Evolutionary conservation across 108 stramenopile genomes (phyloP).

Genomic region (Discostella stelligeroides): DNA sequence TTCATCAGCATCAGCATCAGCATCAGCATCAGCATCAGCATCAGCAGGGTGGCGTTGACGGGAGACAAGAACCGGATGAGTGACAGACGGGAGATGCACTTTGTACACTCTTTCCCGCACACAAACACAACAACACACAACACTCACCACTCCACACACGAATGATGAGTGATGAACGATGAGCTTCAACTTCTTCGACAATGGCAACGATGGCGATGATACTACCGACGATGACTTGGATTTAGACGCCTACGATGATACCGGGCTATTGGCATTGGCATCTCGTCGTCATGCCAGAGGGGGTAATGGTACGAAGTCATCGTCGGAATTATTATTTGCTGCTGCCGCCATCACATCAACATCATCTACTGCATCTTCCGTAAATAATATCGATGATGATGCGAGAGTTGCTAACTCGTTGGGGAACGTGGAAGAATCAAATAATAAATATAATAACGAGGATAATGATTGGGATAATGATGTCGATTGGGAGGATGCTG

Average conservation of each 20-base stretch:
- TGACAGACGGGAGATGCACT: no score
- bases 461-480: conserved; percentile 46
- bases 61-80: no score
- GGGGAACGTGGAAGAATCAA: no score
- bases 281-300: conserved; percentile 12
- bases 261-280: conserved; percentile 35
- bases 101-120: no score
- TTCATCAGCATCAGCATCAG: no score
- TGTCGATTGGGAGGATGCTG: conserved; percentile 52
- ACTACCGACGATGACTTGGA: conserved; percentile 23
- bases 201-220: conserved; percentile 11
- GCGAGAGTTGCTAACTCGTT: background rate
- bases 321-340: background rate
- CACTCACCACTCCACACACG: no score
- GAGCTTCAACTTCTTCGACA: conserved; percentile 43
- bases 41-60: no score
- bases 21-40: no score
- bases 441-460: no score
- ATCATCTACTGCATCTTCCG: no score
- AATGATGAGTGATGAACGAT: no score
- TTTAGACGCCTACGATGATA: conserved; percentile 40
- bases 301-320: background rate
- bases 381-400: background rate
- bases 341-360: background rate
- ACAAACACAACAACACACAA: no score